Conservation (phyloP, 768 basidiomycete genomes). For the Podaxis sp. region DNA sequence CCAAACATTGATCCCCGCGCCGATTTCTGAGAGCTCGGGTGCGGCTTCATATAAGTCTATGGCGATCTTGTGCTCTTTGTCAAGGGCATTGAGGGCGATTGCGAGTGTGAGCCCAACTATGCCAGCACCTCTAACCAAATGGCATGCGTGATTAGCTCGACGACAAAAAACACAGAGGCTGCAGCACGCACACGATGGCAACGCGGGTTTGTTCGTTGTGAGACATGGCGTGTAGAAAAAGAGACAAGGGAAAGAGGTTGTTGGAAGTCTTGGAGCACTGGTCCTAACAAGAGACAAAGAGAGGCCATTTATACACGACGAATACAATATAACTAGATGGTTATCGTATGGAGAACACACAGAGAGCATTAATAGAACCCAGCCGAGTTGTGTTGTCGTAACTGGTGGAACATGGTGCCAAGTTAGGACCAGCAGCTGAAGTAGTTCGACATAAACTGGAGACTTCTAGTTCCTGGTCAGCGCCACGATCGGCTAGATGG, state of each 20-base stretch:
- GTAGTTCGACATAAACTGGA: too few species aligned
- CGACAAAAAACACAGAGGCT: background rate
- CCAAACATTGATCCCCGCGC: conserved; percentile 44
- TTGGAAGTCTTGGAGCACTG: background rate
- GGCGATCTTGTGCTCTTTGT: conserved; percentile 22
- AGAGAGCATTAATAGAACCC: background rate
- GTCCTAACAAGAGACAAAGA: background rate
- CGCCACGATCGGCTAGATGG: too few species aligned
- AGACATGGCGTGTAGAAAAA: background rate
- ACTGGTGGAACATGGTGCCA: too few species aligned
- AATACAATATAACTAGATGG: background rate
- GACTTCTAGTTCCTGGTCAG: too few species aligned
- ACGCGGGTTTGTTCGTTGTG: background rate
- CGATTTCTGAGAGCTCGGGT: conserved; percentile 35
- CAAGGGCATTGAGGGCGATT: conserved; percentile 26
- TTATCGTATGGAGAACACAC: background rate
- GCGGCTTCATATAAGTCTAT: conserved; percentile 44
- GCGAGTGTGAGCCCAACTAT: conserved; percentile 40
- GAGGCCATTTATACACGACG: background rate
- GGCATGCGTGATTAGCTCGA: background rate
- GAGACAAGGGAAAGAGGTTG: background rate
- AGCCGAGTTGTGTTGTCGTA: too few species aligned
- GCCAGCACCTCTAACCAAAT: conserved; percentile 34
- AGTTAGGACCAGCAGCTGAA: too few species aligned
- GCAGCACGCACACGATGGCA: background rate